A percentile compares a stretch with the other conserved stretches of the same genome.
phyloP scores from a whole-genome alignment of 2,329 filamentous ascomycete genomes.

The Pseudocercospora ulei region DNA sequence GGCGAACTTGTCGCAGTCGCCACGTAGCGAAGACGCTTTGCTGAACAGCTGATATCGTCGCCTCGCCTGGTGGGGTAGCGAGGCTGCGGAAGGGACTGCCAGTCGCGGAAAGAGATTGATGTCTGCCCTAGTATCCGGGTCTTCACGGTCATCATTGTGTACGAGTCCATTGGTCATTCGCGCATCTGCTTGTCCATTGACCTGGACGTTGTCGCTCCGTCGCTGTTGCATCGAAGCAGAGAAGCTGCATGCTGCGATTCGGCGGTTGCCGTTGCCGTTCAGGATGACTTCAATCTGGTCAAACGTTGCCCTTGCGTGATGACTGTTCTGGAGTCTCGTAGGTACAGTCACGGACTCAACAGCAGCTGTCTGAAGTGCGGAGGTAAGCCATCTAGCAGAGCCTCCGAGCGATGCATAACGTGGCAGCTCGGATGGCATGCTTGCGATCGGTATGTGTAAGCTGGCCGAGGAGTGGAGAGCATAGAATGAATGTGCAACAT shows the following conservation, averaged over 20 bases:
- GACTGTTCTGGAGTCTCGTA: slow-evolving; percentile 52
- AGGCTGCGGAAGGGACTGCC: slow-evolving; percentile 15
- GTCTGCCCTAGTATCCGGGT: slow-evolving; percentile 20
- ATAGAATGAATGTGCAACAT: slow-evolving; percentile 62
- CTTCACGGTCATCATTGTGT: slow-evolving; percentile 21
- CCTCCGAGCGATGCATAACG: slow-evolving; percentile 50
- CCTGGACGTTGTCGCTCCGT: slow-evolving; percentile 26
- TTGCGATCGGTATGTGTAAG: slow-evolving; percentile 64
- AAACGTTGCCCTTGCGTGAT: slow-evolving; percentile 45
- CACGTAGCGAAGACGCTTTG: slow-evolving; percentile 35
- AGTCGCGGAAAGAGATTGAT: slow-evolving; percentile 28
- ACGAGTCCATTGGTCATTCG: slow-evolving; percentile 29
- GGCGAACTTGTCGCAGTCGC: slow-evolving; percentile 33
- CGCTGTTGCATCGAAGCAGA: slow-evolving; percentile 43
- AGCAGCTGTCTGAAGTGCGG: slow-evolving; percentile 64
- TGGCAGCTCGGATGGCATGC: slow-evolving; percentile 51
- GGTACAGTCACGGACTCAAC: slow-evolving; percentile 72
- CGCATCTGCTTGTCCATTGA: slow-evolving; percentile 29
- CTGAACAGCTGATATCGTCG: slow-evolving; percentile 36
- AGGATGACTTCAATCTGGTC: slow-evolving; percentile 56
- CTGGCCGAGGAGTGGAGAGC: slow-evolving; percentile 62
- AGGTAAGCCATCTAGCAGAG: slow-evolving; percentile 66
- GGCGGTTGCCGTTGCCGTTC: slow-evolving; percentile 68
- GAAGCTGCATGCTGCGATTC: slow-evolving; percentile 65
- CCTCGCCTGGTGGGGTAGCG: slow-evolving; percentile 10